phyloP scores from a whole-genome alignment of 805 yeast genomes.

The Pichia eremophila region DNA sequence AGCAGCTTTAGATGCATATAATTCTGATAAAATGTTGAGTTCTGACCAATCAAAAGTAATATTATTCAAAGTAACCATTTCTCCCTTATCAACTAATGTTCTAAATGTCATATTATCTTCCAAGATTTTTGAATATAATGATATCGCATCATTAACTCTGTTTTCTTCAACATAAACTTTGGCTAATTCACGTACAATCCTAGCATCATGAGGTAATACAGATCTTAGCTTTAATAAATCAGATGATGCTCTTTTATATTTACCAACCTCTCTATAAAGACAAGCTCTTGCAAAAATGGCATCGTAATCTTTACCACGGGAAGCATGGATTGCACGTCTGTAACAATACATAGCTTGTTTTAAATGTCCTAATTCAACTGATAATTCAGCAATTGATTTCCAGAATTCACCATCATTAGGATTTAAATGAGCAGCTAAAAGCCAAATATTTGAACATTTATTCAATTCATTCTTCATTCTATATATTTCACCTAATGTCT shows the following conservation, averaged over 20 bases:
- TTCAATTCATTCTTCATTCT: constrained; percentile 54
- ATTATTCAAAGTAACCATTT: constrained; percentile 19
- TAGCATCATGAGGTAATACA: constrained; percentile 49
- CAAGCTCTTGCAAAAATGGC: constrained; percentile 57
- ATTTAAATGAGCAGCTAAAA: constrained; percentile 69
- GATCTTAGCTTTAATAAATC: constrained; percentile 54
- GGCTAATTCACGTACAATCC: constrained; percentile 53
- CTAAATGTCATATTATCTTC: constrained; percentile 46
- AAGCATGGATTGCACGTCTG: constrained; percentile 46
- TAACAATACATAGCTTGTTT: constrained; percentile 78
- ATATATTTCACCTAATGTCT: constrained; percentile 79
- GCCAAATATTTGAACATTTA: constrained; percentile 74
- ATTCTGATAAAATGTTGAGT: constrained; percentile 72
- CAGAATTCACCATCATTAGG: constrained; percentile 72
- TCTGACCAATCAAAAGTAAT: constrained; percentile 81
- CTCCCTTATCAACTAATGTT: constrained; percentile 16
- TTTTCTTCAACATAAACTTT: constrained; percentile 42
- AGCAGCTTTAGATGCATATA: constrained; percentile 61
- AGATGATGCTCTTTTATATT: constrained; percentile 62
- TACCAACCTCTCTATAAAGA: constrained; percentile 57
- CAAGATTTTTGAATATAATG: constrained; percentile 53
- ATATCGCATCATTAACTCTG: constrained; percentile 66
- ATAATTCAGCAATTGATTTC: constrained; percentile 64
- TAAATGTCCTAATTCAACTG: constrained; percentile 54
- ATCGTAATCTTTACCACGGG: constrained; percentile 38